Percentiles rank a stretch among this genome's conserved stretches.
Conservation (phyloP, 2,329 filamentous ascomycete genomes). For the Colletotrichum siamense region DNA sequence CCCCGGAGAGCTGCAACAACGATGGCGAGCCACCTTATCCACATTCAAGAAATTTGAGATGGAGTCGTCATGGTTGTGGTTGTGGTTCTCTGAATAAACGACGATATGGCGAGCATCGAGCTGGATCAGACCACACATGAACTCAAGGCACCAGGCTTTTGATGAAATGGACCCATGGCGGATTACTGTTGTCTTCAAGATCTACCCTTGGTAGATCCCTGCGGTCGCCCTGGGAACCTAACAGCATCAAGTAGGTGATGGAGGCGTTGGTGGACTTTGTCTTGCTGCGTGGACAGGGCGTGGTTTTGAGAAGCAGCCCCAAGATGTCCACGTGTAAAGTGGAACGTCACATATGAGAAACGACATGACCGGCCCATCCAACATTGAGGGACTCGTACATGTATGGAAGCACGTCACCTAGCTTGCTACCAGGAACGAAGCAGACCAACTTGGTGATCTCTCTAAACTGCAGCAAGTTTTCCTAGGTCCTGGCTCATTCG, state of each 20-base stretch:
- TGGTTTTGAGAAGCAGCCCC: not conserved
- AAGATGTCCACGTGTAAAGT: not conserved
- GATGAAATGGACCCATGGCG: fast-evolving
- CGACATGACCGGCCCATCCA: fast-evolving
- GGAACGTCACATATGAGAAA: not conserved
- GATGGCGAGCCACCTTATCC: no score
- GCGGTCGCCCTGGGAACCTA: no score
- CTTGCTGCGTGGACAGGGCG: not conserved
- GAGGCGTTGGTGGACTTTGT: not conserved
- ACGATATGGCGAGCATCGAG: fast-evolving
- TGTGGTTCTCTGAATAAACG: no score
- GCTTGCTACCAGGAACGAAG: not conserved
- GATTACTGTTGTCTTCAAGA: not conserved
- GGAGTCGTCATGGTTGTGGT: no score
- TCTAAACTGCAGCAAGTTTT: fast-evolving
- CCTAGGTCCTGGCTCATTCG: fast-evolving
- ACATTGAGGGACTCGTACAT: not conserved
- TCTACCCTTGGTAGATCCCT: not conserved
- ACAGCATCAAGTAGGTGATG: not conserved
- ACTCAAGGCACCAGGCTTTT: fast-evolving
- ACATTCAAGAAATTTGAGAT: no score
- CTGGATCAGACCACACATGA: no score
- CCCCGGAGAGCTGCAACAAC: no score
- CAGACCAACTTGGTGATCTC: not conserved
- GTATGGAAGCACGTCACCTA: not conserved